A percentile compares a stretch with the other conserved stretches of the same genome.
These are phyloP conservation scores for Apium graveolens DNA, from an alignment of 129 eudicot species.

Conservation along the genomic window DNA sequence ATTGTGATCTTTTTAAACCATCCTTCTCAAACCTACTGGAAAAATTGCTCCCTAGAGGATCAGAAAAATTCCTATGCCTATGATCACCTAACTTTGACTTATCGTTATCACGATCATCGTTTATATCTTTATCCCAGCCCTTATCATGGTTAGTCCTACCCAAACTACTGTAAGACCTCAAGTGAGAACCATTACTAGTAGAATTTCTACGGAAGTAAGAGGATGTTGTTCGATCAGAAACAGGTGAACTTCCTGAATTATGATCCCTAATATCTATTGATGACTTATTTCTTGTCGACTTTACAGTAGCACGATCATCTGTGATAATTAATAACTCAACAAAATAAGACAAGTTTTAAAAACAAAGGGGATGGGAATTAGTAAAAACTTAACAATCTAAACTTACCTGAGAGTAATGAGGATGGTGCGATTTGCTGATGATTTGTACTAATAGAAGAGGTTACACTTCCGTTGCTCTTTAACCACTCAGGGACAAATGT, in stretches of 20 bases:
- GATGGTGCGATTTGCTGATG: slow-evolving; percentile 48
- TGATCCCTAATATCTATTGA: slow-evolving; percentile 34
- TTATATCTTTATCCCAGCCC: slow-evolving; percentile 57
- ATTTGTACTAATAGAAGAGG: slow-evolving; percentile 26
- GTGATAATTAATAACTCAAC: slow-evolving; percentile 11
- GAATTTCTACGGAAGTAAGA: slow-evolving; percentile 59
- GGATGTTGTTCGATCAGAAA: slow-evolving; percentile 57
- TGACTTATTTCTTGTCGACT: slow-evolving; percentile 42
- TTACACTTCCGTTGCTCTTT: slow-evolving; percentile 53
- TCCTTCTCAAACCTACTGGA: slow-evolving; percentile 58
- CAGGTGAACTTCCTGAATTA: slow-evolving; percentile 45
- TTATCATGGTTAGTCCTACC: slow-evolving; percentile 53
- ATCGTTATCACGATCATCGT: slow-evolving; percentile 42
- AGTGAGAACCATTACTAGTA: slow-evolving; percentile 66
- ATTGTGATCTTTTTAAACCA: slow-evolving; percentile 69
- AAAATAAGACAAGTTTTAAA: slow-evolving; percentile 2
- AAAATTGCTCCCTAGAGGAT: slow-evolving; percentile 37
- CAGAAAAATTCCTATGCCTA: slow-evolving; percentile 49
- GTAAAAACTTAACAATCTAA: neutral
- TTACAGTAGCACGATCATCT: slow-evolving; percentile 55
- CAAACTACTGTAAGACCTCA: slow-evolving; percentile 36
- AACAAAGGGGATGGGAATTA: neutral
- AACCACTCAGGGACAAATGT: slow-evolving; percentile 91
- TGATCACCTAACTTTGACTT: slow-evolving; percentile 28
- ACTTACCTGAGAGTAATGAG: slow-evolving; percentile 46